Base-by-base conservation (phyloP, 805 yeast species). In the Metschnikowia hibisci region DNA sequence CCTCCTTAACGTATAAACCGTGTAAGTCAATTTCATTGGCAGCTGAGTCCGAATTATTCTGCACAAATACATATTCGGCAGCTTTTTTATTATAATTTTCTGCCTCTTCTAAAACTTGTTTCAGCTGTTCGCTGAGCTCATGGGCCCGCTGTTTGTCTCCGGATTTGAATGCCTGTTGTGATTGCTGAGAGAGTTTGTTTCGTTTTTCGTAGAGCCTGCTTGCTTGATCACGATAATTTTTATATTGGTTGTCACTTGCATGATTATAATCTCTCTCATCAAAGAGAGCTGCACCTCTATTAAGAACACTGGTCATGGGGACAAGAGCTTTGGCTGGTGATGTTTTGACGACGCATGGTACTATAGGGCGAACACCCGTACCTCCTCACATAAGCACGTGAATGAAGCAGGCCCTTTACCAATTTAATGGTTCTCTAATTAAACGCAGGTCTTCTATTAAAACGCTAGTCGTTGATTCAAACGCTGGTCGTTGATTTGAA, bases 11-110 rank as follows among this genome's bases (percentile, higher is more conserved):
- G 54, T 74, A 90, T 25, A 91, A 68, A 0, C 99, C 99, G 62
- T 91, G 99, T 41, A 91, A 71, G 66, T 91, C 98, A 49, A 91
- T 88, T 63, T 91, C 98, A 61, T 87, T 84, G 18, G 74, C 73
- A 26, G 77, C 81, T n/a, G 91, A 82, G 57, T 90, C 97, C 31
- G 87, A 78, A 58, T 91, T 91, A 62, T 91, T 91, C 51, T 85
- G 90, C 33, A 82, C 70, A 61, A 91, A 91, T 1, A 87, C 96
- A 57, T 82, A 89, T 61, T 82, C 87, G 1, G 96, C 97, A 4
- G 98, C 99, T 62, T 81, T 79, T 14, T 71, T 67, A 63, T 90
- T 90, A 59, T 73, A 78, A 30, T 69, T 60, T 34, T 88, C 95
- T 27, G 88, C 93, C 50, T 81, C 65, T 0, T 57, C 63, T 23